Evolutionary conservation across 2,329 filamentous ascomycete species (phyloP), one percentile per base, ranked within the genome.

Genomic region (Pseudopyrenochaeta lycopersici): DNA sequence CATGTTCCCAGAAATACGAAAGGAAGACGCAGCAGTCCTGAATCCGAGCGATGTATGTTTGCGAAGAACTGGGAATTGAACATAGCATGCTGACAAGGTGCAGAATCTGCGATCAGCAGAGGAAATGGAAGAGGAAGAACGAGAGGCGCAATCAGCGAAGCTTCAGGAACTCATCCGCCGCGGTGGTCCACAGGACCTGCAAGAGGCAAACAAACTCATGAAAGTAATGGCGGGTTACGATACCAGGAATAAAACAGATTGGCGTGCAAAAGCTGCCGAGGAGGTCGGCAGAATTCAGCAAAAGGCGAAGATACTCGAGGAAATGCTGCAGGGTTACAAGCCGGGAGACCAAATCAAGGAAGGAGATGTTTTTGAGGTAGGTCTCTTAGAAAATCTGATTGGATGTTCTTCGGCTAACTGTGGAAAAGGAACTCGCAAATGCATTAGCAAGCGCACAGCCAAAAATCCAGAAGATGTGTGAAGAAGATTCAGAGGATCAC

Each of bases 391-490:
- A 30, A 70, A 47, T 78, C 73, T 77, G 17, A 36, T 11, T 30
- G 39, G 30, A 35, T 35, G 43, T 55, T 60, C 20, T 29, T 42
- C 52, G 17, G 46, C 56, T 72, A 31, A 73, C 54, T 14, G n/a
- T 30, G 11, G 11, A 32, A 21, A 27, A 93, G 81, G 95, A 99
- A 81, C 84, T 99, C 48, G 93, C 93, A 4, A 89, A 90, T 60
- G 88, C 95, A 9, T 82, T 99, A 40, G 91, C 92, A 74, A 97
- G 90, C 71, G 95, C 95, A 2, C 95, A 99, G 69, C 95, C 95
- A 7, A 99, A 99, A 80, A 98, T 99, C 62, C 94, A 98, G 74
- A 97, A 92, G 79, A 99, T 99, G 94, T 98, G 94, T 71, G 94
- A 98, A 76, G 95, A 99, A 76, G 95, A 99, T 72, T 97, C 93